phyloP scores from a whole-genome alignment of 2,329 filamentous ascomycete species.

The Xylaria sp. region DNA sequence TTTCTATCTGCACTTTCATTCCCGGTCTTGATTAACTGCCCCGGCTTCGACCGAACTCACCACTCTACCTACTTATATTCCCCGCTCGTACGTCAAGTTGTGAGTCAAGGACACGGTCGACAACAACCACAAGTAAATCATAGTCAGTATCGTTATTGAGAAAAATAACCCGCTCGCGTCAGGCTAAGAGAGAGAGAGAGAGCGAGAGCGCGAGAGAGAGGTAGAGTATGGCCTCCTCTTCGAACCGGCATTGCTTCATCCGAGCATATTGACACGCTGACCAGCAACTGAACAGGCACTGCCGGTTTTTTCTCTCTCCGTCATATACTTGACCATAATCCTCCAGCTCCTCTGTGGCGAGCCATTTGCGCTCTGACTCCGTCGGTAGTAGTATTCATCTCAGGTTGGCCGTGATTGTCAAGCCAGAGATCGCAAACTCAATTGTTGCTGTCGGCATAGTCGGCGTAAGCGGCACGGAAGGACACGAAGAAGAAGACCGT shows the following conservation, averaged over 20 bases:
- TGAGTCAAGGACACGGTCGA: background rate
- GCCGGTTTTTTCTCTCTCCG: slow-evolving; percentile 4
- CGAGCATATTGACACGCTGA: slow-evolving; percentile 1
- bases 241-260: background rate
- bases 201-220: background rate
- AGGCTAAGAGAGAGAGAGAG: no score
- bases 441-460: slow-evolving; percentile 8
- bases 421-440: background rate
- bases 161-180: no score
- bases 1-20: background rate
- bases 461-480: slow-evolving; percentile 10
- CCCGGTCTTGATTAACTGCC: background rate
- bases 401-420: background rate
- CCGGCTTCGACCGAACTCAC: no score
- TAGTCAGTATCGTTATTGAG: background rate
- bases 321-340: background rate
- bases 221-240: background rate
- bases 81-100: no score
- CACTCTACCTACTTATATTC: no score
- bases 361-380: slow-evolving; percentile 1
- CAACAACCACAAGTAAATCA: slow-evolving; percentile 1
- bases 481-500: slow-evolving; percentile 5
- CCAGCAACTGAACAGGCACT: slow-evolving; percentile 1
- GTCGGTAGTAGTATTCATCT: background rate
- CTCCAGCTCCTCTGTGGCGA: background rate